These are phyloP conservation scores for Lanmaoa rubissima DNA, from an alignment of 768 basidiomycete species.

Conservation along the genomic window DNA sequence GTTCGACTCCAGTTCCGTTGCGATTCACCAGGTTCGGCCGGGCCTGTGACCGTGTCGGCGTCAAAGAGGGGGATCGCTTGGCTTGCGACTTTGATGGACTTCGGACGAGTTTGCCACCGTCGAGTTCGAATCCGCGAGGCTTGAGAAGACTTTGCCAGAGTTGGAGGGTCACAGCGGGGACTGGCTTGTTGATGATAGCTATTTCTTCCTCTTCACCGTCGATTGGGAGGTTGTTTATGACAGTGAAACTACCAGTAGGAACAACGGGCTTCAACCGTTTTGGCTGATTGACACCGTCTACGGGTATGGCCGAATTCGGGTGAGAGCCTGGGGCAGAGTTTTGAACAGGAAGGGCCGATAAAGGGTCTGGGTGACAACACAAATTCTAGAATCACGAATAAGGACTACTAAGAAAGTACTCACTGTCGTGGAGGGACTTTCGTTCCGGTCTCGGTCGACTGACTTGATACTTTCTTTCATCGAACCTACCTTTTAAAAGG, in stretches of 20 bases:
- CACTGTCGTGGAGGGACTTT: slow-evolving; percentile 32
- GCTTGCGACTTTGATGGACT: slow-evolving; percentile 52
- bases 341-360: slow-evolving; percentile 12
- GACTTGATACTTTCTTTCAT: slow-evolving; percentile 60
- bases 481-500: slow-evolving; percentile 51
- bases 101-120: slow-evolving; percentile 54
- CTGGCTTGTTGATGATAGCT: slow-evolving; percentile 52
- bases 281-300: slow-evolving; percentile 16
- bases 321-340: slow-evolving; percentile 16
- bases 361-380: slow-evolving; percentile 8
- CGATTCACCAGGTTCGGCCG: background rate
- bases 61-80: slow-evolving; percentile 19
- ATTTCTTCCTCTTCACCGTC: slow-evolving; percentile 52
- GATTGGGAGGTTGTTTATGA: slow-evolving; percentile 19
- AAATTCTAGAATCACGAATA: background rate
- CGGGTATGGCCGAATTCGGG: slow-evolving; percentile 9
- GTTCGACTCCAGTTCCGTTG: background rate
- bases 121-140: slow-evolving; percentile 63
- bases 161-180: slow-evolving; percentile 59
- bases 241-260: slow-evolving; percentile 17
- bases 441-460: slow-evolving; percentile 59
- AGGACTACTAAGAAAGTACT: background rate
- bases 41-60: slow-evolving; percentile 14
- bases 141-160: slow-evolving; percentile 71
- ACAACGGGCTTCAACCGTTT: slow-evolving; percentile 15